These are phyloP conservation scores for Penstemon barbatus DNA, from an alignment of 257 asterid genomes.

Conservation along the genomic window DNA sequence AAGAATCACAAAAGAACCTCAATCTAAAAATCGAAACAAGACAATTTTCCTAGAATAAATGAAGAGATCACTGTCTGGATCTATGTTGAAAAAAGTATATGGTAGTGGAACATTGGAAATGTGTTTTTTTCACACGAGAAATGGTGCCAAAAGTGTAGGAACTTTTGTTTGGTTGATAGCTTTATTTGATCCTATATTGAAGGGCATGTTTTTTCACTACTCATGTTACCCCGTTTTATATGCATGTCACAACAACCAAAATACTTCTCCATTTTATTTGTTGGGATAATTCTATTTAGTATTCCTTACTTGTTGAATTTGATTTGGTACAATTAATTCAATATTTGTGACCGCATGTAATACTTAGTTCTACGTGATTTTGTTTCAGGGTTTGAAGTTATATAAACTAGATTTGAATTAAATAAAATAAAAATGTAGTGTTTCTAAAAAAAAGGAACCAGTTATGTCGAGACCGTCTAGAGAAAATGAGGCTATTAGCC, in stretches of 20 bases:
- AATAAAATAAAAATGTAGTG: no score
- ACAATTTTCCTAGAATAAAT: not conserved
- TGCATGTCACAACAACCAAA: constrained; percentile 28
- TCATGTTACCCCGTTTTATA: constrained; percentile 34
- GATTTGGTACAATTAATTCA: no score
- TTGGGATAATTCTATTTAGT: no score
- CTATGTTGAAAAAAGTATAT: not conserved
- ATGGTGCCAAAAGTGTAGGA: constrained; percentile 38
- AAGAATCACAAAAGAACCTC: constrained; percentile 18
- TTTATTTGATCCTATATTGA: constrained; percentile 41
- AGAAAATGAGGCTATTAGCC: no score
- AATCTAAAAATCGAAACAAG: not conserved
- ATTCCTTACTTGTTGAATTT: no score
- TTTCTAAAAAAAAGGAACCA: no score
- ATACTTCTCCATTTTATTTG: not conserved
- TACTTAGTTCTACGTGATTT: no score
- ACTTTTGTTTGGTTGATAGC: constrained; percentile 39
- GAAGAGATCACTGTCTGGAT: constrained; percentile 10
- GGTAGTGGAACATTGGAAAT: constrained; percentile 8
- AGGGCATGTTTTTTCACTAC: constrained; percentile 29
- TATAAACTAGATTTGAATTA: no score
- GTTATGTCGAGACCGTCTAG: no score
- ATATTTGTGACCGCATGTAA: no score
- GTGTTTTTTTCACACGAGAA: constrained; percentile 25
- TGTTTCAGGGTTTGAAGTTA: no score